phyloP scores from a whole-genome alignment of 1,284 basidiomycete genomes.

The Malassezia arunalokei region DNA sequence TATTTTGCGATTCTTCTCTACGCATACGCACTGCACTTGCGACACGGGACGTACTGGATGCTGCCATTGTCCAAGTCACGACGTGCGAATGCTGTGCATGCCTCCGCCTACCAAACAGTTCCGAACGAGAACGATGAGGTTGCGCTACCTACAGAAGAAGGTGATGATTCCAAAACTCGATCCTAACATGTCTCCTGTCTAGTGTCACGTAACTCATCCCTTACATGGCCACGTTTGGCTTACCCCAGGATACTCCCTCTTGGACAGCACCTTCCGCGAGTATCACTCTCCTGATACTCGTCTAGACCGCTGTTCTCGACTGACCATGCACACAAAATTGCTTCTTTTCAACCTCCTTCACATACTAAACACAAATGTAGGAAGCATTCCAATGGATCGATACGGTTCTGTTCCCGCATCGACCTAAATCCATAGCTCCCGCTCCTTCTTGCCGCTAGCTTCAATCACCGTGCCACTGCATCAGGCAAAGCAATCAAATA shows the following conservation, averaged over 20 bases:
- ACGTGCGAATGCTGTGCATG: constrained; percentile 14
- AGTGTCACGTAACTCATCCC: neutral
- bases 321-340: neutral
- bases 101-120: constrained; percentile 7
- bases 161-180: neutral
- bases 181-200: constrained; percentile 1
- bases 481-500: constrained; percentile 36
- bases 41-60: constrained; percentile 75
- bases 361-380: constrained; percentile 4
- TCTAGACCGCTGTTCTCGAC: constrained; percentile 8
- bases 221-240: constrained; percentile 4
- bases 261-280: constrained; percentile 14
- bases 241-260: neutral
- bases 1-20: constrained; percentile 85
- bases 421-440: constrained; percentile 19
- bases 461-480: constrained; percentile 35
- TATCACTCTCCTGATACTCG: neutral
- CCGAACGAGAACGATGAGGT: constrained; percentile 10
- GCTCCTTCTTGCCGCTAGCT: constrained; percentile 27
- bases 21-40: constrained; percentile 84
- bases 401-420: neutral
- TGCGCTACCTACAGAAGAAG: neutral
- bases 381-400: constrained; percentile 17
- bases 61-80: constrained; percentile 54
- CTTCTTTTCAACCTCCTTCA: neutral